Evolutionary conservation across 2,329 filamentous ascomycete genomes (phyloP).

Genomic region (Emergomyces orientalis): DNA sequence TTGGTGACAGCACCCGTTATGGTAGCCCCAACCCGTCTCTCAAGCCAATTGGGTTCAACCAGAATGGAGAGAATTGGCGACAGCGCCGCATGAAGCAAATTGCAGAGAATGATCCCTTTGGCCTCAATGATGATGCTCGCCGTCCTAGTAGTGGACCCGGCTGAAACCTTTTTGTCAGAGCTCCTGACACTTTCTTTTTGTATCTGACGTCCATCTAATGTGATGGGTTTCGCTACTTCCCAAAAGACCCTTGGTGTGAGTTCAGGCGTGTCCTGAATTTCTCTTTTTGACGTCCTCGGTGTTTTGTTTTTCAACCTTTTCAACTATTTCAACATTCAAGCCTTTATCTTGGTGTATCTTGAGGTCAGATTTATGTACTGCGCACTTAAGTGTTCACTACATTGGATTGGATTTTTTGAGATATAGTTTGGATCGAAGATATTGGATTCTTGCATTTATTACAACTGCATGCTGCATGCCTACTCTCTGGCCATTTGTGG

Average conservation of each 20-base stretch:
- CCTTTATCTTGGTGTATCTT: background rate
- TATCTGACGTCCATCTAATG: background rate
- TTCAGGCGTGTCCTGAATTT: no score
- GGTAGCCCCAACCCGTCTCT: background rate
- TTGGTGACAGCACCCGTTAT: background rate
- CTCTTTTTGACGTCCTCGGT: background rate
- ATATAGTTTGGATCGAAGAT: background rate
- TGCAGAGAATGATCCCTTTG: constrained; percentile 5
- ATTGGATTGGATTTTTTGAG: background rate
- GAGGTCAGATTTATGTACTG: background rate
- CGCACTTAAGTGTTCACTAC: background rate
- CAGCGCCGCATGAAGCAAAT: background rate
- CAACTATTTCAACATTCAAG: background rate
- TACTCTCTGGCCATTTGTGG: no score
- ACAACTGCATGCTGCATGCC: background rate
- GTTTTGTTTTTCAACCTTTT: background rate
- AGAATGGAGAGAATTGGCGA: constrained; percentile 1
- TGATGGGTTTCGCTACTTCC: background rate
- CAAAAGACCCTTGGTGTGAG: background rate
- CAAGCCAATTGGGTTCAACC: background rate
- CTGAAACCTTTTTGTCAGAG: background rate
- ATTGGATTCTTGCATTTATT: background rate
- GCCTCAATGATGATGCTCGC: constrained; percentile 4
- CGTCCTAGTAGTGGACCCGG: background rate
- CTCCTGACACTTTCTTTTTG: background rate